Base-by-base conservation (phyloP, 2,329 filamentous ascomycete species). In the Stagonosporopsis vannaccii region DNA sequence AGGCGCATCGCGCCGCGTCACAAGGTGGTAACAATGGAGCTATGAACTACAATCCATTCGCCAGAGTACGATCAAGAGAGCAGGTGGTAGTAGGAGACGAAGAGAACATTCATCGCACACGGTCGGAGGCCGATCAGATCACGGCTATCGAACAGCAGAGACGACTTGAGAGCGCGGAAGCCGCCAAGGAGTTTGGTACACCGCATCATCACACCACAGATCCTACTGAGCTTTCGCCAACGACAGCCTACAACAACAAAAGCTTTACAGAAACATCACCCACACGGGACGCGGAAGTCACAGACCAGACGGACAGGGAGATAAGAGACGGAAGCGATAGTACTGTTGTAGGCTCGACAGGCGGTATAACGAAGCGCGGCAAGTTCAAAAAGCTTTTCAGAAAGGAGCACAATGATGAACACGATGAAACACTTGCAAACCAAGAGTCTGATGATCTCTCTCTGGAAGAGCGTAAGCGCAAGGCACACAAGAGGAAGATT, bases 1-100 rank as follows among this genome's bases (percentile, higher is more conserved):
- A 75, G 50, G 74, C 74, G 50, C 67, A 73, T 65, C 71, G 72
- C 51, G 63, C 68, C 40, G 74, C 74, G n/a, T 74, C 71, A 45
- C 61, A 58, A 17, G 58, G 59, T 6, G 60, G 59, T 25, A 58
- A 62, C 6, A 64, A 66, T 51, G 68, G 68, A 15, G 41, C 59
- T 11, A 30, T 61, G 30, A 73, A 74, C 43, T 74, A 70, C 63
- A 75, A 77, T 28, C 72, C 72, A 1, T 76, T 75, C 37, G 71
- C 73, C 19, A 60, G 72, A 26, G 57, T 59, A 36, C 62, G 65
- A 28, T 71, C 72, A 19, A 61, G 63, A 42, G 67, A 68, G 22
- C 54, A 61, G 22, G 26, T 26, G 4, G 51, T 60, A 39, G 23
- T 53, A n/a, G 50, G 40, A 51, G 74, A 76, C 53, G 53, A 68